A percentile compares a stretch with the other conserved stretches of the same genome.
Conservation (phyloP, 345 rosid species). For the Geranium rotundifolium region DNA sequence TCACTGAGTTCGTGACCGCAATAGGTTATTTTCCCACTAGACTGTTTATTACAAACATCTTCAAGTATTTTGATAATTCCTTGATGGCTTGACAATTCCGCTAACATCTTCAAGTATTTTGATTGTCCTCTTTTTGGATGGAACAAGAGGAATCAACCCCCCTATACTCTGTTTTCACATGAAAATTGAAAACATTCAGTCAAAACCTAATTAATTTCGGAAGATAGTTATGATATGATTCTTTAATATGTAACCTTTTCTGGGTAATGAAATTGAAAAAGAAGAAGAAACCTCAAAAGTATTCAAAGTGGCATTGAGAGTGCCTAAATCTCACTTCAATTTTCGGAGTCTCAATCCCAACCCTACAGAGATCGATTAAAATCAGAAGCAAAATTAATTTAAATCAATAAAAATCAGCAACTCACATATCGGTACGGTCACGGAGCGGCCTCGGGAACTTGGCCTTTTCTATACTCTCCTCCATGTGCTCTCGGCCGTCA, state of each 20-base stretch:
- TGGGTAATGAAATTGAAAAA: no score
- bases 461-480: no score
- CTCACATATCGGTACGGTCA: conserved; percentile 42
- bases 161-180: background rate
- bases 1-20: conserved; percentile 35
- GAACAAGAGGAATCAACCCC: conserved; percentile 6
- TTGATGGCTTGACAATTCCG: conserved; percentile 11
- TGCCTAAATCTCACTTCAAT: background rate
- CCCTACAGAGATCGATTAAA: no score
- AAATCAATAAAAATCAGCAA: background rate
- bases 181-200: background rate
- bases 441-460: conserved; percentile 29
- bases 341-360: background rate
- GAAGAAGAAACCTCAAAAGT: conserved; percentile 3
- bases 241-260: no score
- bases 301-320: conserved; percentile 36
- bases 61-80: background rate
- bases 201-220: no score
- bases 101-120: conserved; percentile 12
- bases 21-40: conserved; percentile 29
- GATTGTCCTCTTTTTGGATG: conserved; percentile 12
- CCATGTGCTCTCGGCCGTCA: no score
- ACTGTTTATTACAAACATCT: conserved; percentile 21
- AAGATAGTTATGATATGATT: no score
- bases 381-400: background rate